Percentiles rank a stretch among this genome's conserved stretches.
Evolutionary conservation across 108 stramenopile species (phyloP).

Genomic region (Pelagomonas calceolata): DNA sequence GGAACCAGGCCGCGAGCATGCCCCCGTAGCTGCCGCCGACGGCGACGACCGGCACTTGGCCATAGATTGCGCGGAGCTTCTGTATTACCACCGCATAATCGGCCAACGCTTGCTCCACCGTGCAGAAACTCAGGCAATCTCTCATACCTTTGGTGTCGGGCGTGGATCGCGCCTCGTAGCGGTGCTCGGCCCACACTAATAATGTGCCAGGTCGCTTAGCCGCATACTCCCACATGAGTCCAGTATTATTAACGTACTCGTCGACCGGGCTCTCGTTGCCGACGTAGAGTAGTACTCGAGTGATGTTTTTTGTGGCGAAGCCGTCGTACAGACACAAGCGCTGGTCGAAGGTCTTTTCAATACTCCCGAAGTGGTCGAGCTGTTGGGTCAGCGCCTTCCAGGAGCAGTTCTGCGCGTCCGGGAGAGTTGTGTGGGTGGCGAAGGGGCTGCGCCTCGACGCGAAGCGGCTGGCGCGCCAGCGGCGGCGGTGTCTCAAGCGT

Average conservation of each 20-base stretch:
- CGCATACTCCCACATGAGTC: constrained; percentile 33
- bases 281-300: neutral
- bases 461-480: too few species aligned
- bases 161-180: constrained; percentile 20
- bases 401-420: constrained; percentile 96
- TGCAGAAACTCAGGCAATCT: constrained; percentile 34
- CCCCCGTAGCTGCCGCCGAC: constrained; percentile 87
- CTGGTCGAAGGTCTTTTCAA: constrained; percentile 19
- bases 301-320: neutral
- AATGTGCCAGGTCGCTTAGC: constrained; percentile 13
- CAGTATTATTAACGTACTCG: constrained; percentile 25
- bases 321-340: neutral
- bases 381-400: constrained; percentile 55
- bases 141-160: neutral
- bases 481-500: too few species aligned
- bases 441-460: too few species aligned
- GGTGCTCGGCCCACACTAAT: constrained; percentile 30
- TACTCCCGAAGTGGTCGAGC: constrained; percentile 48
- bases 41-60: constrained; percentile 16
- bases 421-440: too few species aligned
- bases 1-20: constrained; percentile 73
- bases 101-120: constrained; percentile 58
- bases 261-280: constrained; percentile 29
- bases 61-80: neutral
- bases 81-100: constrained; percentile 64